Evolutionary conservation across 2,329 filamentous ascomycete species (phyloP).

Genomic region (Colletotrichum melonis): DNA sequence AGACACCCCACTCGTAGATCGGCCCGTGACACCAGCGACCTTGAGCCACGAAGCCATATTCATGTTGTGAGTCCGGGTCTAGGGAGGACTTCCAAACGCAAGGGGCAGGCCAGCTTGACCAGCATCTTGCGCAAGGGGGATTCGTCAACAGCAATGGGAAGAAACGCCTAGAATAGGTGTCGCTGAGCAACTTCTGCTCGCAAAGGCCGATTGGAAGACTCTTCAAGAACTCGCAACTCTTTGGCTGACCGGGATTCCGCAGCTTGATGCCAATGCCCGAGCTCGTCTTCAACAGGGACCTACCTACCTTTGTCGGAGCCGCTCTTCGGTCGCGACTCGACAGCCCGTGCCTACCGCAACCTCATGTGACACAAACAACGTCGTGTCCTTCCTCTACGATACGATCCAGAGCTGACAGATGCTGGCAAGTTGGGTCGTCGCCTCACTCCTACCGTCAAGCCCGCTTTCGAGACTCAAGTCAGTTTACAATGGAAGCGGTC

Average conservation of each 20-base stretch:
- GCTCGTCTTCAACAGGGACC: neutral
- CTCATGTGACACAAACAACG: neutral
- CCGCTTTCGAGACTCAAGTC: neutral
- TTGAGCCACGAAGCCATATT: conserved; percentile 2
- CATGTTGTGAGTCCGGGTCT: neutral
- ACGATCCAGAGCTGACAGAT: neutral
- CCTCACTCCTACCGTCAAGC: neutral
- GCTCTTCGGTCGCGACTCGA: neutral
- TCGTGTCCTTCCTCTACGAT: neutral
- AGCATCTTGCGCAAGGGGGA: conserved; percentile 8
- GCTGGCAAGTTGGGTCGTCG: neutral
- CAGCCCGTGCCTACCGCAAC: neutral
- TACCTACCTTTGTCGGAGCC: neutral
- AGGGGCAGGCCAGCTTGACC: conserved; percentile 4
- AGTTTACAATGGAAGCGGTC: neutral
- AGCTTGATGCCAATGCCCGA: neutral
- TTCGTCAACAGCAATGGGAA: neutral
- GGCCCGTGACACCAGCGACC: neutral
- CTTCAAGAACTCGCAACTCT: neutral
- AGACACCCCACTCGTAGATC: neutral
- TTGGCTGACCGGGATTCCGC: neutral
- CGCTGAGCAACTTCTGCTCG: neutral
- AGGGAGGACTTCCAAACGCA: neutral
- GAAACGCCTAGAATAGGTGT: neutral
- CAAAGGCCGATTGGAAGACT: neutral